Evolutionary conservation across 108 stramenopile genomes (phyloP).

Genomic region (Fistulifera solaris): DNA sequence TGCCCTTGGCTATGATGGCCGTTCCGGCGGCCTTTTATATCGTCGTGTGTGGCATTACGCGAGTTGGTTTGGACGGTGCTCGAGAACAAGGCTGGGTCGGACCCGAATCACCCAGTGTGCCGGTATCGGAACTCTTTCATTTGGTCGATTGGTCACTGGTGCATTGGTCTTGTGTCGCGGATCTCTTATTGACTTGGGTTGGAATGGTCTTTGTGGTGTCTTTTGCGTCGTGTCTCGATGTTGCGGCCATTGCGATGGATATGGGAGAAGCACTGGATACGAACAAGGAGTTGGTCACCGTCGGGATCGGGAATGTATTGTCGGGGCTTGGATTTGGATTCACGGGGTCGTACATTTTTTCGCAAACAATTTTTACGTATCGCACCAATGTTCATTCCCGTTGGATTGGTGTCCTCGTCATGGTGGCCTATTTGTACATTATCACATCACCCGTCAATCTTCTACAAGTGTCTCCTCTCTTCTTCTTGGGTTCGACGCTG

Average conservation of each 20-base stretch:
- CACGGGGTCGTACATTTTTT: conserved; percentile 95
- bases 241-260: conserved; percentile 85
- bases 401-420: conserved; percentile 71
- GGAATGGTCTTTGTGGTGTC: conserved; percentile 99
- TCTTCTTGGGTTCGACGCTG: conserved; percentile 89
- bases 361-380: conserved; percentile 96
- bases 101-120: conserved; percentile 53
- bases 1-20: conserved; percentile 76
- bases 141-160: conserved; percentile 62
- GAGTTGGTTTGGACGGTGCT: conserved; percentile 46
- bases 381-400: conserved; percentile 74
- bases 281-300: conserved; percentile 83
- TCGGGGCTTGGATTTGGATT: conserved; percentile 79
- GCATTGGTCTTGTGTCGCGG: conserved; percentile 59
- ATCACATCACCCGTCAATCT: conserved; percentile 69
- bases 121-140: conserved; percentile 50
- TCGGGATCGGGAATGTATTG: conserved; percentile 87
- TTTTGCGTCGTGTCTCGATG: conserved; percentile 91
- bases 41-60: conserved; percentile 19
- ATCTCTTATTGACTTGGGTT: conserved; percentile 72
- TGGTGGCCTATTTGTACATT: conserved; percentile 54
- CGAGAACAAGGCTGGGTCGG: conserved; percentile 81
- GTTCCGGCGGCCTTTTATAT: conserved; percentile 84
- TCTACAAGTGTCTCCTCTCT: conserved; percentile 71
- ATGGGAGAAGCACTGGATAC: conserved; percentile 90